Evolutionary conservation across 106 monocot species (phyloP).

Genomic region (Dendrobium officinale): DNA sequence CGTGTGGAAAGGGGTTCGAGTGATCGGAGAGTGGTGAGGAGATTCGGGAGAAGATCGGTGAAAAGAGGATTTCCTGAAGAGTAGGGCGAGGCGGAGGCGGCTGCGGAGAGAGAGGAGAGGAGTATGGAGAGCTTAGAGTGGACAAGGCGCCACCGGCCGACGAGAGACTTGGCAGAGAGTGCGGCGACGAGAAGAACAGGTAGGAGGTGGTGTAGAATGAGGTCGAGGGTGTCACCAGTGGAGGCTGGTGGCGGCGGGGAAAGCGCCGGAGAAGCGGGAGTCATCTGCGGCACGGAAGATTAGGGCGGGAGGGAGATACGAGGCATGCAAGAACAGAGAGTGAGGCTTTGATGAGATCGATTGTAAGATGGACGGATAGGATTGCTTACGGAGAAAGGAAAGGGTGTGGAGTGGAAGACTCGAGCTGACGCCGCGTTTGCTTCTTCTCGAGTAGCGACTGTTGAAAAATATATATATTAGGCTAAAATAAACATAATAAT

Average conservation of each 20-base stretch:
- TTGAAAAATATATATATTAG: no score
- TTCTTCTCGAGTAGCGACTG: no score
- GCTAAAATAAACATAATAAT: no score
- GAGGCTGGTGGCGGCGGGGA: not conserved
- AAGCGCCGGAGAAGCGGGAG: not conserved
- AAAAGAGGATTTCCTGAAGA: constrained; percentile 25
- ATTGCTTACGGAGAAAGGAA: not conserved
- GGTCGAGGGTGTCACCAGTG: not conserved
- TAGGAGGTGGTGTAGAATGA: constrained; percentile 41
- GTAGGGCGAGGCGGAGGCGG: not conserved
- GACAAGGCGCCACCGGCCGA: constrained; percentile 48
- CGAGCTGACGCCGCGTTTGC: no score
- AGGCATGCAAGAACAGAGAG: not conserved
- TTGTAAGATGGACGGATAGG: not conserved
- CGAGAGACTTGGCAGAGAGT: constrained; percentile 40
- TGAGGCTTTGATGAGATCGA: not conserved
- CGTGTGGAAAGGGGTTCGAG: constrained; percentile 32
- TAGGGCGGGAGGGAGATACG: not conserved
- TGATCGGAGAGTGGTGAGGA: constrained; percentile 40
- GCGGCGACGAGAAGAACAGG: constrained; percentile 50
- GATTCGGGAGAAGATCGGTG: constrained; percentile 37
- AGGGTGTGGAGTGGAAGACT: not conserved
- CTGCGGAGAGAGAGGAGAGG: constrained; percentile 21
- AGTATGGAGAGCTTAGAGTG: constrained; percentile 47
- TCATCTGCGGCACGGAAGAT: constrained; percentile 1